Base-by-base conservation (phyloP, 2,329 filamentous ascomycete species). In the Geosmithia putterillii region DNA sequence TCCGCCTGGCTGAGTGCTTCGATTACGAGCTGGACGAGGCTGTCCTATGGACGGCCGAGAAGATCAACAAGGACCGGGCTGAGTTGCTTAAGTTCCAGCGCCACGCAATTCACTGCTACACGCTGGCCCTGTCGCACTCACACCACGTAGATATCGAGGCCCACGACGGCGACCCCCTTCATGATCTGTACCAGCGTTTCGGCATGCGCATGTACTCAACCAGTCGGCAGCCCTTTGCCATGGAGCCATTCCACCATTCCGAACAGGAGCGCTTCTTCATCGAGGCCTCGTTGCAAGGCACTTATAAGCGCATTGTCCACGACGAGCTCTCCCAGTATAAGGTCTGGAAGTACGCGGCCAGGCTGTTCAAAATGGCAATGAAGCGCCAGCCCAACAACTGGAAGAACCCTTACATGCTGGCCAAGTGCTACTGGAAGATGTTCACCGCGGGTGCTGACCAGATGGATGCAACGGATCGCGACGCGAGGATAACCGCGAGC, bases 1-100 rank as follows among this genome's bases (percentile, higher is more conserved):
- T 90, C 58, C 77, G 86, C 12, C 73, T 94, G 20, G 88, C 83
- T 0, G 87, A 94, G 58, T 86, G 84, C 41, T 89, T 87, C 54
- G 88, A 95, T 59, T 83, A 86, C 42, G 87, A 94, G 53, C 67
- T 94, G 14, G 88, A 95, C 48, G 88, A 95, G 59, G 78, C 81
- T 7, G 84, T 94, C 5, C 76, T 89, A 5, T 94, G 88, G 88
- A 84, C 82, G 18, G 85, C 87, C 1, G 87, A 94, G 51, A 94
- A 94, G 61, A 81, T 94, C 63, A 94, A 94, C 62, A 90, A 84
- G 57, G 82, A 83, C 52, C 79, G 83, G 44, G 65, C 69, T 4
- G 86, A 94, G 45, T 63, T 94, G 38, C 74, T 87, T 20, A 79
- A 77, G 42, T 75, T 84, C 47, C 86, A 95, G 58, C 77, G 86